Base-by-base conservation (phyloP, 331 rosid species). In the Saraca asoca region DNA sequence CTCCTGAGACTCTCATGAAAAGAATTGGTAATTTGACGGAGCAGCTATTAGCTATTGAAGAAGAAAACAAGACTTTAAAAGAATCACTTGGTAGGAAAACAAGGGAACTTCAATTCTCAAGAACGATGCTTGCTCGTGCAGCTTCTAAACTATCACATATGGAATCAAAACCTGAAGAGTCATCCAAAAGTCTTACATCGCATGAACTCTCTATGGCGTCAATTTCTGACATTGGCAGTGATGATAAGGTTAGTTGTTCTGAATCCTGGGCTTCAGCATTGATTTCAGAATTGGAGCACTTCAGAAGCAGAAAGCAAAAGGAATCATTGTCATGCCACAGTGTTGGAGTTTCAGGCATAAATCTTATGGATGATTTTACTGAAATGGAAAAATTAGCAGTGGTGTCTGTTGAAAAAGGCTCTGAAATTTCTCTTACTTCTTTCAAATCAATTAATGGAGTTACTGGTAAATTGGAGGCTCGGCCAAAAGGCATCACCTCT, bases 311-410 rank as follows among this genome's bases (percentile, higher is more conserved):
- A 65, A 87, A 82, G 72, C 87, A 66, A 57, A 85, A 78, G 68
- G 82, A 67, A 17, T 69, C 79, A 10, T 34, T 53, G 10, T 29
- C 82, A 13, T 74, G 80, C 75, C 80, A 54, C 76, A 75, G 66
- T 53, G 81, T 81, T 34, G 87, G 87, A 66, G 74, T 75, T 51
- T 79, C 83, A 12, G 98, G 85, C 67, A 78, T 91, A 49, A 86
- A 78, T 66, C 89, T 91, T 75, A 87, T 89, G 96, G 95, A 89
- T 64, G 98, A 91, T 70, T 91, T 91, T 63, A 82, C 77, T 77
- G 98, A 91, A 79, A 91, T 89, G 96, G 98, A 91, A 79, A 91
- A 87, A 68, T 68, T 91, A 72, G 96, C 98, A 11, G 81, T 91
- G 57, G 96, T 79, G 69, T 76, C 91, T 72, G 84, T 71, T 35